Conservation (phyloP, 176 grass and related monocot species). For the Lolium multiflorum region DNA sequence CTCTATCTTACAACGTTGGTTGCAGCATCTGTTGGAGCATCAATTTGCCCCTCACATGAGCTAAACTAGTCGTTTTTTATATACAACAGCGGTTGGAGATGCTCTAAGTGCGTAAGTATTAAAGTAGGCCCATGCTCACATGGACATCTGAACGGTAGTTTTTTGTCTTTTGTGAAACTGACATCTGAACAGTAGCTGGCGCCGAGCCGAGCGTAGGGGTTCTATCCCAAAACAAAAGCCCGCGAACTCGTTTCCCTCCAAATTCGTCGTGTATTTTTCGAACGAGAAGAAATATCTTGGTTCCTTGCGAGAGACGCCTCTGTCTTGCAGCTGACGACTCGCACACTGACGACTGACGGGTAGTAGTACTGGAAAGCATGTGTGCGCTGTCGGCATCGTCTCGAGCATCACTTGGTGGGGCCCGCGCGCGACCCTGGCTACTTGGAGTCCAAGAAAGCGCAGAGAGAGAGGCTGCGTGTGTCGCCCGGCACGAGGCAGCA, state of each 20-base stretch:
- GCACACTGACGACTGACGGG: neutral
- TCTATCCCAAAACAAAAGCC: neutral
- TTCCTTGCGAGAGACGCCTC: neutral
- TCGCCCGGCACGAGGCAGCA: conserved; percentile 24
- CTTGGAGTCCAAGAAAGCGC: conserved; percentile 33
- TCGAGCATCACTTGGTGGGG: neutral
- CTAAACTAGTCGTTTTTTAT: too few species aligned
- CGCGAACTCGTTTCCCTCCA: neutral
- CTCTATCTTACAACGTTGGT: too few species aligned
- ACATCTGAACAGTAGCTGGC: too few species aligned
- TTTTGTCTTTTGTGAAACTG: too few species aligned
- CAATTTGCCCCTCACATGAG: too few species aligned
- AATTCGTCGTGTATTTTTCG: too few species aligned
- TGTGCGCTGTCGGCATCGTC: neutral
- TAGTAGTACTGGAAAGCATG: neutral
- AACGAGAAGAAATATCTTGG: neutral
- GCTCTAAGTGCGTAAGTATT: too few species aligned
- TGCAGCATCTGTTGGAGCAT: too few species aligned
- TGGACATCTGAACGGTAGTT: too few species aligned
- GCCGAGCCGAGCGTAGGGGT: neutral
- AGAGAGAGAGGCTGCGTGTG: conserved; percentile 4
- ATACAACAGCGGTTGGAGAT: too few species aligned
- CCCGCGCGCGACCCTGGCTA: neutral
- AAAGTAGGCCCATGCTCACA: too few species aligned
- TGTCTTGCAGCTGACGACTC: neutral